Percentiles rank a stretch among this genome's conserved stretches.
phyloP scores from a whole-genome alignment of 352 stramenopile species.

The Phytophthora cajani region DNA sequence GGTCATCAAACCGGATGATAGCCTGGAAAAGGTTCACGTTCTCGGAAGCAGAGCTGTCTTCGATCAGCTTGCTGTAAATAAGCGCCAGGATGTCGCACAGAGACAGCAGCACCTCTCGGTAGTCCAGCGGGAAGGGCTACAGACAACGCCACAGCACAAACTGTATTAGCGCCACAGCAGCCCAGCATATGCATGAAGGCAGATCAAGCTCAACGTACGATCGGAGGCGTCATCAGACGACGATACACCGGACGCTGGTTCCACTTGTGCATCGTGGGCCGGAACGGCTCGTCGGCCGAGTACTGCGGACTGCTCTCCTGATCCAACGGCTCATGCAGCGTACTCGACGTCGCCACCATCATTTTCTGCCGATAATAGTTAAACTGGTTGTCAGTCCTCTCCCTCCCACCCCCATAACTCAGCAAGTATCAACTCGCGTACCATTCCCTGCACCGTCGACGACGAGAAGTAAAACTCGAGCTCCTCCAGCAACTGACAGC shows the following conservation, averaged over 20 bases:
- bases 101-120: conserved; percentile 81
- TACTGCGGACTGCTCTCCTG: conserved; percentile 48
- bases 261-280: conserved; percentile 80
- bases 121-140: conserved; percentile 83
- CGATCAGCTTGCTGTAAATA: conserved; percentile 85
- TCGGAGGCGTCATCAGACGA: conserved; percentile 70
- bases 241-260: conserved; percentile 84
- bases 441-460: conserved; percentile 80
- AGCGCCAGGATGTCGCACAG: conserved; percentile 84
- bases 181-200: background rate
- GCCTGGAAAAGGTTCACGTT: conserved; percentile 81
- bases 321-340: conserved; percentile 64
- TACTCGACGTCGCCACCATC: conserved; percentile 78
- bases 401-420: background rate
- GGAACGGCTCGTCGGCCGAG: conserved; percentile 62
- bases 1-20: conserved; percentile 81
- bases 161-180: background rate
- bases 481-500: conserved; percentile 85
- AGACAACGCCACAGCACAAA: conserved; percentile 15
- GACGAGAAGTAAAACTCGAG: conserved; percentile 88
- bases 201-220: conserved; percentile 49
- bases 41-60: conserved; percentile 76
- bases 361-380: conserved; percentile 60
- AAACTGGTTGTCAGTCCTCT: background rate
- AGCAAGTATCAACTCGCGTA: conserved; percentile 20